A percentile compares a stretch with the other conserved stretches of the same genome.
Conservation (phyloP, 441 rosid species). For the Brassica balearica region DNA sequence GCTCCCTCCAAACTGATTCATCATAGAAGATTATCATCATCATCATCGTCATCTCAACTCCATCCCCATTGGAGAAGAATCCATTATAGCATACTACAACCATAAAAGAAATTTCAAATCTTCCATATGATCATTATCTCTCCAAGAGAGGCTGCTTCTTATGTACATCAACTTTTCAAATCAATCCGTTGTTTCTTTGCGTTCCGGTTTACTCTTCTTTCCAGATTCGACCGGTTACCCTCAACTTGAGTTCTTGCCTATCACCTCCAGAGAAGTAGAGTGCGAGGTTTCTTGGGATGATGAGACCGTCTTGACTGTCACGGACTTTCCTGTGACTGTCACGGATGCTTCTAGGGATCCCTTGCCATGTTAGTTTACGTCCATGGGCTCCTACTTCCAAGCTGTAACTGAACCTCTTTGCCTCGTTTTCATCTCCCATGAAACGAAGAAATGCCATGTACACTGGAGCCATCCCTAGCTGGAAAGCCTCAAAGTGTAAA, state of each 20-base stretch:
- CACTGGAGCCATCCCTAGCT: constrained; percentile 77
- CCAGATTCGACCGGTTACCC: constrained; percentile 88
- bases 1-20: constrained; percentile 41
- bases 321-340: constrained; percentile 86
- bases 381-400: constrained; percentile 86
- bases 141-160: constrained; percentile 34
- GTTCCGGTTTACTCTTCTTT: constrained; percentile 53
- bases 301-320: constrained; percentile 87
- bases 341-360: constrained; percentile 84
- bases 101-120: constrained; percentile 40
- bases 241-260: constrained; percentile 77
- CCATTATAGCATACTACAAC: constrained; percentile 23
- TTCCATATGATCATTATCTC: constrained; percentile 35
- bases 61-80: constrained; percentile 35
- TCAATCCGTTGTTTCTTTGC: not conserved
- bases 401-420: constrained; percentile 81
- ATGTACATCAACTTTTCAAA: constrained; percentile 39
- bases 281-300: constrained; percentile 78
- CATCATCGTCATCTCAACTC: constrained; percentile 31
- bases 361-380: constrained; percentile 85
- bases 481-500: constrained; percentile 91
- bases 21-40: constrained; percentile 35
- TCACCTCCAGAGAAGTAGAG: constrained; percentile 87
- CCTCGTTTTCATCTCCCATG: constrained; percentile 88
- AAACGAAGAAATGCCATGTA: constrained; percentile 93